Evolutionary conservation across 257 asterid species (phyloP), one percentile per base, ranked within the genome.

Genomic region (Scutellaria galericulata): DNA sequence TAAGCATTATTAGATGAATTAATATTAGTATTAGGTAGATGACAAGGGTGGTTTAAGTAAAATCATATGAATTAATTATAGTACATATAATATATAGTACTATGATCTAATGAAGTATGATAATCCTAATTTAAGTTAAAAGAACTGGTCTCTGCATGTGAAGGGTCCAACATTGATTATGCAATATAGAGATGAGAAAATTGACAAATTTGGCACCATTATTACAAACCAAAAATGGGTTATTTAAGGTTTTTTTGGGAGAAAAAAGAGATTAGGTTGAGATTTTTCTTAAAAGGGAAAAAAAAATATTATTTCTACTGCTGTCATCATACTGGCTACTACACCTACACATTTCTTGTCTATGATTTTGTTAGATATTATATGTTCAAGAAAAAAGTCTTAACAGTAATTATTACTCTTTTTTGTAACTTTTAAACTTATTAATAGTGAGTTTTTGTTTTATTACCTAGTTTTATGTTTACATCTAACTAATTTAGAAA

Each of bases 111-210:
- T 37, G 72, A 52, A 18, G 27, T 14, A 54, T 55, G 61, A 59
- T 12, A 50, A 51, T 12, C 46, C 56, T 7, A 56, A 31, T 31
- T 31, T 31, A 55, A 57, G 31, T 35, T 35, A 70, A 48, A 57
- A 57, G 54, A 31, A 64, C 65, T 63, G 37, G 77, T 63, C 47
- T 1, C 48, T 13, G 53, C 55, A 73, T n/a, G 39, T 52, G 71
- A 41, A 63, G 7, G 66, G 71, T 14, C 78, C 78, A 53, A 15
- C 42, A 3, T 45, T 56, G 52, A 8, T 7, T 5, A 37, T 27
- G 44, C 11, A 61, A 11, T 6, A 5, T 15, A 15, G 48, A 37
- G 53, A 5, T 47, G 65, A 42, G 18, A 57, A 44, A 31, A 64
- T 59, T 56, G 44, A 22, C 53, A 71, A 5, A 50, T 48, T 22